Conservation (phyloP, 176 grass and related monocot species). For the Zea luxurians region DNA sequence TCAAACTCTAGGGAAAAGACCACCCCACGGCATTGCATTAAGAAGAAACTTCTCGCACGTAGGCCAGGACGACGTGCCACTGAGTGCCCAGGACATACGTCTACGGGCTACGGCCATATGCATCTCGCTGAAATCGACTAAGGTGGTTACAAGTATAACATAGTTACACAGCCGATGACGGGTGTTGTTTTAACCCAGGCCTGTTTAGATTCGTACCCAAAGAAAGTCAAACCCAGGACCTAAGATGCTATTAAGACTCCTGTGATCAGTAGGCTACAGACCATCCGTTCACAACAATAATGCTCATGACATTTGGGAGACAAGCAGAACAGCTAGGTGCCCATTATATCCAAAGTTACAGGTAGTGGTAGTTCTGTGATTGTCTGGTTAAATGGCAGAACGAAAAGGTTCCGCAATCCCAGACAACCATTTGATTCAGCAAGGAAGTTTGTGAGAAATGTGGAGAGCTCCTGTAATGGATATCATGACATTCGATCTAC, state of each 20-base stretch:
- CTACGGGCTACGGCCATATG: not conserved
- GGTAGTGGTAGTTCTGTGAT: not conserved
- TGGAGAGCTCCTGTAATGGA: not conserved
- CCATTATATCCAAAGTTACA: not conserved
- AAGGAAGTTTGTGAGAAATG: slow-evolving; percentile 17
- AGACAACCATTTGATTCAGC: not conserved
- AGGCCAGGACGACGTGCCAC: not conserved
- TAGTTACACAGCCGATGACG: not conserved
- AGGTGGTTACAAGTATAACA: not conserved
- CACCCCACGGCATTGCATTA: not conserved
- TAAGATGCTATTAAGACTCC: not conserved
- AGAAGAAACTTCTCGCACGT: not conserved
- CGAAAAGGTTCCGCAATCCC: not conserved
- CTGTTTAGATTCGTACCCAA: not conserved
- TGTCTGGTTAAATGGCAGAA: not conserved
- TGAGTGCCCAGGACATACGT: not conserved
- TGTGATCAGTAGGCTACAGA: not conserved
- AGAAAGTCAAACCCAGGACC: not conserved
- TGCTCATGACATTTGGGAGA: not conserved
- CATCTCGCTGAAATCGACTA: not conserved
- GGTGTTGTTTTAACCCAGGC: not conserved
- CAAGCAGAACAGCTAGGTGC: not conserved
- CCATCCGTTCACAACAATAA: not conserved
- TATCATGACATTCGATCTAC: not conserved
- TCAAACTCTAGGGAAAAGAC: not conserved